A percentile compares a stretch with the other conserved stretches of the same genome.
Conservation (phyloP, 768 basidiomycete genomes). For the Chalciporus pseudorubinellus region DNA sequence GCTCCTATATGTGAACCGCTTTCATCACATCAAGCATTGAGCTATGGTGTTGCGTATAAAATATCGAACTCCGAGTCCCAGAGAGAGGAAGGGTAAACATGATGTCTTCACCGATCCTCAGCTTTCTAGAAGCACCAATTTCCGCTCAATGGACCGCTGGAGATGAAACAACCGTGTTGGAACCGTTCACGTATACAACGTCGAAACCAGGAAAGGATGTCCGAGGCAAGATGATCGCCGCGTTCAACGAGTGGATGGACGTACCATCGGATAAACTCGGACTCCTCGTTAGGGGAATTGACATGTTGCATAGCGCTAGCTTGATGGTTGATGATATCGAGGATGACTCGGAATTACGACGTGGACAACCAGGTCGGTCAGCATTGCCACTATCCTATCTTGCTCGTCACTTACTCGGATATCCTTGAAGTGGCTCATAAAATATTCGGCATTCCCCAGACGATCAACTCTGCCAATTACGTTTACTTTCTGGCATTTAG, state of each 20-base stretch:
- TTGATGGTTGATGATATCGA: slow-evolving; percentile 93
- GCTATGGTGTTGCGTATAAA: too few relatives aligned
- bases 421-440: slow-evolving; percentile 75
- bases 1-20: too few relatives aligned
- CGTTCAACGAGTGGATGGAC: slow-evolving; percentile 87
- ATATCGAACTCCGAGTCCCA: too few relatives aligned
- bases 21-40: too few relatives aligned
- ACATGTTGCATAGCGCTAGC: slow-evolving; percentile 88
- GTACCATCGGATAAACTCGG: slow-evolving; percentile 68
- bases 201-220: slow-evolving; percentile 88
- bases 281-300: slow-evolving; percentile 72
- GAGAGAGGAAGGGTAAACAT: too few relatives aligned
- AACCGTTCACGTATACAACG: slow-evolving; percentile 82
- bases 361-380: slow-evolving; percentile 69
- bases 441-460: slow-evolving; percentile 91
- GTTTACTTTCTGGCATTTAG: too few relatives aligned
- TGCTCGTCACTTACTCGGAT: too few relatives aligned
- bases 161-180: slow-evolving; percentile 50
- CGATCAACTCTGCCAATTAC: slow-evolving; percentile 93
- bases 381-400: not conserved
- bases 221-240: slow-evolving; percentile 75
- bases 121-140: too few relatives aligned
- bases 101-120: too few relatives aligned
- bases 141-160: not conserved
- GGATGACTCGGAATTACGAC: slow-evolving; percentile 78